Evolutionary conservation across 2,329 filamentous ascomycete species (phyloP).

Genomic region (Fusarium sp.): DNA sequence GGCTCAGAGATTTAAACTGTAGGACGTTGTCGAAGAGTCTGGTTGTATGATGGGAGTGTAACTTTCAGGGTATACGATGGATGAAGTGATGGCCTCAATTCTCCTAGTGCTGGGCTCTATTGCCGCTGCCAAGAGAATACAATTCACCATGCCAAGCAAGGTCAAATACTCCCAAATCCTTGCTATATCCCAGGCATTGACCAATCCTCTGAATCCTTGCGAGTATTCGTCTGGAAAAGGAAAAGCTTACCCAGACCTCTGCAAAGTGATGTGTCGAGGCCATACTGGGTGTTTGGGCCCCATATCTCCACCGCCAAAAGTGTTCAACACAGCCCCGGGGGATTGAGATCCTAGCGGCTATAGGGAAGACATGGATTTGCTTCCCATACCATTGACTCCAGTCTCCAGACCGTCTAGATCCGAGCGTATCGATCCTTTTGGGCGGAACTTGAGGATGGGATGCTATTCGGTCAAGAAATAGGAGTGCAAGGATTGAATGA

Average conservation of each 20-base stretch:
- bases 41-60: too few species aligned
- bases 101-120: not conserved
- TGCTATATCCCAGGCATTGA: not conserved
- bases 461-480: not conserved
- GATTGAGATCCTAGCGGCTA: not conserved
- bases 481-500: not conserved
- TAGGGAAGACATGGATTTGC: not conserved
- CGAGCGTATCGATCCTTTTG: not conserved
- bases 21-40: not conserved
- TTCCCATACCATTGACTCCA: not conserved
- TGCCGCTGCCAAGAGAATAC: not conserved
- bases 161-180: not conserved
- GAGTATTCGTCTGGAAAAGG: not conserved
- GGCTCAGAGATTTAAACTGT: constrained; percentile 67
- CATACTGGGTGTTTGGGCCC: not conserved
- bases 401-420: not conserved
- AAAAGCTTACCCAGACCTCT: not conserved
- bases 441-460: not conserved
- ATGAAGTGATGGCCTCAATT: not conserved
- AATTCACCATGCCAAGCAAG: not conserved
- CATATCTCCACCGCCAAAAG: not conserved
- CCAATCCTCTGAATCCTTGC: not conserved
- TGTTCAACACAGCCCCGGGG: not conserved
- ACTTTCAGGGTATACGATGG: too few species aligned
- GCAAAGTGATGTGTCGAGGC: not conserved